Percentiles rank a stretch among this genome's conserved stretches.
Conservation (phyloP, 768 basidiomycete species). For the Agrocybe pediades region DNA sequence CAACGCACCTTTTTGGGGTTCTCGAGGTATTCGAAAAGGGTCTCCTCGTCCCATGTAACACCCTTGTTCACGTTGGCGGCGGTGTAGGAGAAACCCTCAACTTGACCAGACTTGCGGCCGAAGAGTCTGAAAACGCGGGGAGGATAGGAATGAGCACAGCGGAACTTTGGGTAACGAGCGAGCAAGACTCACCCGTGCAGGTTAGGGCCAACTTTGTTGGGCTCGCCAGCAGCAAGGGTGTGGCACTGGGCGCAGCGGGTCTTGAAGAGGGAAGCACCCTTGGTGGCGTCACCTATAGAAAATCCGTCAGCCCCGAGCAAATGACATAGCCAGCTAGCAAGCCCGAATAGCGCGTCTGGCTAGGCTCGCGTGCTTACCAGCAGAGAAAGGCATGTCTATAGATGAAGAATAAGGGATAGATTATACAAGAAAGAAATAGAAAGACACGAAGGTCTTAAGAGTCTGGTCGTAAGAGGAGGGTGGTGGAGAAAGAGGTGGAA, state of each 20-base stretch:
- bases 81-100: slow-evolving; percentile 87
- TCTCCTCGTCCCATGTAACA: slow-evolving; percentile 80
- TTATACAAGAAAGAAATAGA: slow-evolving; percentile 22
- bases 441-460: slow-evolving; percentile 13
- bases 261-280: slow-evolving; percentile 96
- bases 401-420: slow-evolving; percentile 21
- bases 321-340: slow-evolving; percentile 14
- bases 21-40: slow-evolving; percentile 94
- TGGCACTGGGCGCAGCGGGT: slow-evolving; percentile 96
- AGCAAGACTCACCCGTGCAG: slow-evolving; percentile 73
- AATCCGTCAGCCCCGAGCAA: background rate
- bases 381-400: slow-evolving; percentile 40
- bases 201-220: slow-evolving; percentile 94
- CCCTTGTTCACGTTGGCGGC: slow-evolving; percentile 96
- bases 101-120: slow-evolving; percentile 86
- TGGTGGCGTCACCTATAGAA: slow-evolving; percentile 71
- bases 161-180: background rate
- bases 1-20: slow-evolving; percentile 91
- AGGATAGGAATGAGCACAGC: slow-evolving; percentile 11
- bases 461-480: slow-evolving; percentile 10
- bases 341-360: slow-evolving; percentile 38
- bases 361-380: slow-evolving; percentile 30
- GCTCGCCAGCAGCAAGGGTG: slow-evolving; percentile 75
- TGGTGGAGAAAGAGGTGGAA: slow-evolving; percentile 16
- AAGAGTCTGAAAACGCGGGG: slow-evolving; percentile 57